Base-by-base conservation (phyloP, 1,139 yeast genomes). In the Candida pseudoviswanathii region DNA sequence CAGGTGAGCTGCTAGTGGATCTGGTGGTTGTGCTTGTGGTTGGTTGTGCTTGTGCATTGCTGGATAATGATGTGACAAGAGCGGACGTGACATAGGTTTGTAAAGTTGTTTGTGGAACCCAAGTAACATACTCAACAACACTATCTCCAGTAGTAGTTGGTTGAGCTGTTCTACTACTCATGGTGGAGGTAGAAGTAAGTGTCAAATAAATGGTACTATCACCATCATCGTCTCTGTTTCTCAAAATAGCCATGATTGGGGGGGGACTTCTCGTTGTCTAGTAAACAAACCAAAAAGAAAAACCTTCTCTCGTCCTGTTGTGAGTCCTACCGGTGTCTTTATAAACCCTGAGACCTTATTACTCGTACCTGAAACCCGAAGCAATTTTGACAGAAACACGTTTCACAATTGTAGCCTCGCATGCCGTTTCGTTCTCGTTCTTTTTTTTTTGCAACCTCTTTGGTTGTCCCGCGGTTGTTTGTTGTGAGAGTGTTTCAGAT, bases 131-230 rank as follows among this genome's bases (percentile, higher is more conserved):
- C 6, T 25, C 22, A 10, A 2, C 33, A 3, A 16, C 21, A 33
- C 25, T 43, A 30, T 9, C 22, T 25, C 25, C 25, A 26, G 8
- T 24, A 2, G 16, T 11, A 25, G 30, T 26, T 33, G 2, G 22
- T 5, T 33, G 44, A 4, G 27, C 3, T 3, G 8, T 10, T 5
- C 16, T 21, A 27, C 22, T 47, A 36, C 4, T 40, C 10, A 44
- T 25, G 24, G 51, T 37, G 5, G 52, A 46, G 4, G 47, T 26
- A 5, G 37, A 32, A n/a, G 49, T 47, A 11, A 57, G 21, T 5
- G 65, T 60, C 51, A 58, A 41, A 24, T 54, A 48, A 34, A 59
- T 54, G 11, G 62, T 60, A 29, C 52, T 33, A 44, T 57, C 58
- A 11, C 44, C 47, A 41, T 16, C 16, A 16, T 54, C 52, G 25